phyloP scores from a whole-genome alignment of 2,329 filamentous ascomycete species.

The Grosmannia serpens region DNA sequence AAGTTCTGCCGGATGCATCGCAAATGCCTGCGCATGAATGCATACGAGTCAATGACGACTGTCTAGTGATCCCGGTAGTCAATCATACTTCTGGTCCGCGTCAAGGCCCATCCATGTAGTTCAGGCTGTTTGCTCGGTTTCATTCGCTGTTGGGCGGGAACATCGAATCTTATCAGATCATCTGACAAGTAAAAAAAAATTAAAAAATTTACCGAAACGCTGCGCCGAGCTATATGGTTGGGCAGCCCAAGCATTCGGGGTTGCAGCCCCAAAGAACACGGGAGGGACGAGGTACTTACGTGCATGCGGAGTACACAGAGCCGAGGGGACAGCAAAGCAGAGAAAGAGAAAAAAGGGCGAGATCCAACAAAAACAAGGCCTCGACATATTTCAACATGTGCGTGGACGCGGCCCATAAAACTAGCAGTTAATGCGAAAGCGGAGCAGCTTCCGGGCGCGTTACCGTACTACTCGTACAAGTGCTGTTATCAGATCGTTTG shows the following conservation, averaged over 20 bases:
- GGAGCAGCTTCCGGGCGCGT: background rate
- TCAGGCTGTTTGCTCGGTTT: no score
- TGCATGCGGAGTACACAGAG: background rate
- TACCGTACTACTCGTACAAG: background rate
- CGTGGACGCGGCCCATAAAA: background rate
- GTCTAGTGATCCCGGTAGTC: background rate
- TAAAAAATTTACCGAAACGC: background rate
- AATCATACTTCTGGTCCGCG: background rate
- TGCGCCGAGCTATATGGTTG: background rate
- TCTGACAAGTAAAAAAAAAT: background rate
- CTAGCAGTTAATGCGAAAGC: background rate
- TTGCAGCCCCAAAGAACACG: background rate
- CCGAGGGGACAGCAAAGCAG: background rate
- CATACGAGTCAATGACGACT: background rate
- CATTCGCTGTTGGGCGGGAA: background rate
- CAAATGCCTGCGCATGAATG: background rate
- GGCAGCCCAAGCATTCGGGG: background rate
- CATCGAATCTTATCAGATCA: conserved; percentile 6
- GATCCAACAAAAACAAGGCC: background rate
- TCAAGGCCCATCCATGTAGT: background rate
- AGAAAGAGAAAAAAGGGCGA: background rate
- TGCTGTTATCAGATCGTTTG: background rate
- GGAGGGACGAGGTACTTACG: no score
- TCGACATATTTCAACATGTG: background rate
- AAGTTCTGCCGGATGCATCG: background rate